phyloP scores from a whole-genome alignment of 345 rosid species.

The Jatropha curcas region DNA sequence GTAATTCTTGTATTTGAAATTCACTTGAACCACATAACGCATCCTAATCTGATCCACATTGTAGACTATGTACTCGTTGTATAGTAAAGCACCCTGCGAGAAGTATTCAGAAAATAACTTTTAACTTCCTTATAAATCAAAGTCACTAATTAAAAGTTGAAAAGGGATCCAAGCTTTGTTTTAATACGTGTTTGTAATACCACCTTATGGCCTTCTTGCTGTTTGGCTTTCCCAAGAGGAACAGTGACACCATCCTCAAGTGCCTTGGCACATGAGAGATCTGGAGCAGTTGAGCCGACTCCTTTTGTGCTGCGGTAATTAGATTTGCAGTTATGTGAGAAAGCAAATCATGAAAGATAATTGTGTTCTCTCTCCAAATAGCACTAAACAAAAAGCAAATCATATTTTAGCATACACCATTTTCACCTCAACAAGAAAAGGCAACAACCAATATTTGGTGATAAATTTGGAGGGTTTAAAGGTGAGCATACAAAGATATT shows the following conservation, averaged over 20 bases:
- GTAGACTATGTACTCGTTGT: slow-evolving; percentile 87
- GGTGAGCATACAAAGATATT: not conserved
- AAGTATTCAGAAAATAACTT: not conserved
- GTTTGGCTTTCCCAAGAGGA: slow-evolving; percentile 76
- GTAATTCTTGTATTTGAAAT: slow-evolving; percentile 45
- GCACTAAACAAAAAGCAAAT: not conserved
- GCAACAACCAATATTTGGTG: not conserved
- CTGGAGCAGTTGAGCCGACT: slow-evolving; percentile 73
- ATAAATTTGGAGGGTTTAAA: not conserved
- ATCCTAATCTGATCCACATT: slow-evolving; percentile 78
- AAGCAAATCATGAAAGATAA: not conserved
- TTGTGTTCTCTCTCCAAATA: not conserved
- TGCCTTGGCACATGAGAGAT: slow-evolving; percentile 53
- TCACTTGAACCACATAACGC: slow-evolving; percentile 76
- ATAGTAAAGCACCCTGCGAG: slow-evolving; percentile 63
- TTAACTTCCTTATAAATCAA: not conserved
- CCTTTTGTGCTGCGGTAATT: slow-evolving; percentile 68
- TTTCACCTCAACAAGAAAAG: slow-evolving; percentile 2
- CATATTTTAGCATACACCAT: not conserved
- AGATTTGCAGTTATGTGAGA: slow-evolving; percentile 10
- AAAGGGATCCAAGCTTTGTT: not conserved
- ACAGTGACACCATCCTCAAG: slow-evolving; percentile 66
- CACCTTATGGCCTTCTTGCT: slow-evolving; percentile 40
- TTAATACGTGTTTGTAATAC: too few species aligned
- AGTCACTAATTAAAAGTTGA: not conserved